Evolutionary conservation across 495 filamentous ascomycete genomes (phyloP).

Genomic region (Annulohypoxylon moriforme): DNA sequence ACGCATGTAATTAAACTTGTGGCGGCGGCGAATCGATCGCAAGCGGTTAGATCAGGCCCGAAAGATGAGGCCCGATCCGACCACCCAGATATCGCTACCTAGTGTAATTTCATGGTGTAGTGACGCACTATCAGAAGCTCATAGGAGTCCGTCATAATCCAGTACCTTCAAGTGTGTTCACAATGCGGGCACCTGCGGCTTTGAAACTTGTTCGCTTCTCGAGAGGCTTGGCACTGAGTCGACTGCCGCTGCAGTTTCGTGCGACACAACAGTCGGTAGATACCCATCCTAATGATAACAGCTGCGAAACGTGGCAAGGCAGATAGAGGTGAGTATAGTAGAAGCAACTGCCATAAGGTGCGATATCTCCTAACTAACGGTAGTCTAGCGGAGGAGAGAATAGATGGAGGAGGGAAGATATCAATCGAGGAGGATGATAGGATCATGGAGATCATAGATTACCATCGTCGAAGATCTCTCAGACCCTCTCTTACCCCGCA

Average conservation of each 20-base stretch:
- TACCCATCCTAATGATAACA: constrained; percentile 13
- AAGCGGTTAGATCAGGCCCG: constrained; percentile 12
- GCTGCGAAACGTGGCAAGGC: constrained; percentile 11
- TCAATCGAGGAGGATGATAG: constrained; percentile 30
- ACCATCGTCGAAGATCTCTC: constrained; percentile 36
- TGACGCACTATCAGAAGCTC: constrained; percentile 12
- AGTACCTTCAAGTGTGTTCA: constrained; percentile 1
- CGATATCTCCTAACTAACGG: constrained; percentile 7
- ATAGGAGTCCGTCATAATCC: neutral
- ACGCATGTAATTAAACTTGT: constrained; percentile 32
- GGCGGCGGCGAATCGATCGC: constrained; percentile 28
- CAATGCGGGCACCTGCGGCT: constrained; percentile 19
- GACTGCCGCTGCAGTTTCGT: constrained; percentile 37
- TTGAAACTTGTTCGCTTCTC: constrained; percentile 5
- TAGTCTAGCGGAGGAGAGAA: neutral
- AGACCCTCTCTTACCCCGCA: constrained; percentile 40
- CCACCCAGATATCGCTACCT: constrained; percentile 1
- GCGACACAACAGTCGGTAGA: constrained; percentile 41
- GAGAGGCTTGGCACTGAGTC: constrained; percentile 26
- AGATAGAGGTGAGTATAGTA: constrained; percentile 1
- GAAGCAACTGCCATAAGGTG: constrained; percentile 25
- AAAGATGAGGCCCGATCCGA: neutral
- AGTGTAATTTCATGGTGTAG: constrained; percentile 23
- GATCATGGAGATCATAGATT: constrained; percentile 31
- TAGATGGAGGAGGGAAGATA: constrained; percentile 19